A percentile compares a stretch with the other conserved stretches of the same genome.
phyloP scores from a whole-genome alignment of 306 rosid genomes.

The Vigna angularis region DNA sequence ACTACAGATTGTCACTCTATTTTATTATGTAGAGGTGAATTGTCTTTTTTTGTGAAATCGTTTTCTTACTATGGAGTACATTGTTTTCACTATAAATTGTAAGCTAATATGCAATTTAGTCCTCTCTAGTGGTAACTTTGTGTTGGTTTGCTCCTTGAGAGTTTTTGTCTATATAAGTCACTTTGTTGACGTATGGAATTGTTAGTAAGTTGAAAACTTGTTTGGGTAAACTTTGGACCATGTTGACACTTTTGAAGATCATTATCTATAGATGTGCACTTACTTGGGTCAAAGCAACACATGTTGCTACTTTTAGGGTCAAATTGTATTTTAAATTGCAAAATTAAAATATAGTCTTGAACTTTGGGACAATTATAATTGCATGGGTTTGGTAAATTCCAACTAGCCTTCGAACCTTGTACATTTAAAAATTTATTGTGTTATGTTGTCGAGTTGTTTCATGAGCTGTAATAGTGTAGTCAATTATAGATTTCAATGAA shows the following conservation, averaged over 20 bases:
- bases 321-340: neutral
- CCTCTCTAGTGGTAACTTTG: neutral
- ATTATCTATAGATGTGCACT: neutral
- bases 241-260: neutral
- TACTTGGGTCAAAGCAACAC: neutral
- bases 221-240: neutral
- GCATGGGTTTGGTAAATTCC: slow-evolving; percentile 1
- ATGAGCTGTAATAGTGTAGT: neutral
- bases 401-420: neutral
- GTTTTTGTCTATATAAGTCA: neutral
- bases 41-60: neutral
- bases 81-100: neutral
- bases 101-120: neutral
- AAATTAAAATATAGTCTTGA: neutral
- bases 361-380: neutral
- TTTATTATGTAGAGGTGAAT: no score
- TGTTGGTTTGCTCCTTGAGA: neutral
- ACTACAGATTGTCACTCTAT: no score
- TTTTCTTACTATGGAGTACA: neutral
- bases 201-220: neutral
- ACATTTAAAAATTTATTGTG: neutral
- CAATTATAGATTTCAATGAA: slow-evolving; percentile 15
- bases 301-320: neutral
- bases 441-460: slow-evolving; percentile 3
- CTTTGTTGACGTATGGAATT: neutral